A percentile compares a stretch with the other conserved stretches of the same genome.
phyloP scores from a whole-genome alignment of 495 filamentous ascomycete species.

The Pyrenula aspistea region DNA sequence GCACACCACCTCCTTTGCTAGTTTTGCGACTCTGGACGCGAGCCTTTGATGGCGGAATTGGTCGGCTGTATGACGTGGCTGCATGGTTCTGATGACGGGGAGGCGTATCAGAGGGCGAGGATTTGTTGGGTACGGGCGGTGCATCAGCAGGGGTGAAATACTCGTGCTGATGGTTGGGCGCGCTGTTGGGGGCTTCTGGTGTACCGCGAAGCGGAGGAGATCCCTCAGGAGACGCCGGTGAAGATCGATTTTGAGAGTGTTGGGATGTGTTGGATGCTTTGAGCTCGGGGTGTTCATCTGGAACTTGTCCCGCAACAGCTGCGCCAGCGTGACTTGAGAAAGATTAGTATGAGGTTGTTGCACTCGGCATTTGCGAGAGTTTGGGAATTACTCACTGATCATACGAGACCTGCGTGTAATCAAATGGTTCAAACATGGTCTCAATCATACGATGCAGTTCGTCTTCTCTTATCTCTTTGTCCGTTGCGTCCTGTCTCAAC shows the following conservation, averaged over 20 bases:
- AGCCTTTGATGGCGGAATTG: slow-evolving; percentile 14
- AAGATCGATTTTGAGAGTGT: not conserved
- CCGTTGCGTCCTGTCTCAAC: slow-evolving; percentile 86
- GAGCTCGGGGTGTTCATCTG: slow-evolving; percentile 16
- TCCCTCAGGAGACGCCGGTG: slow-evolving; percentile 11
- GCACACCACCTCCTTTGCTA: slow-evolving; percentile 73
- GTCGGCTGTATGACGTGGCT: slow-evolving; percentile 22
- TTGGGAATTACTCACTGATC: slow-evolving; percentile 34
- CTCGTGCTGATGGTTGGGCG: slow-evolving; percentile 3
- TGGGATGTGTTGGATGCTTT: not conserved
- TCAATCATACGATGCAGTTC: slow-evolving; percentile 92
- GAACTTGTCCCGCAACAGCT: slow-evolving; percentile 20
- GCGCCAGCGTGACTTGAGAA: slow-evolving; percentile 29
- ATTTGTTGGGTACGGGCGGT: slow-evolving; percentile 3
- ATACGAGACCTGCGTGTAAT: slow-evolving; percentile 72
- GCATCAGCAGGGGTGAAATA: slow-evolving; percentile 6
- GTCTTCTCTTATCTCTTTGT: slow-evolving; percentile 88
- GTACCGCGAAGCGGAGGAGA: slow-evolving; percentile 18
- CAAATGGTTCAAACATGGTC: slow-evolving; percentile 87
- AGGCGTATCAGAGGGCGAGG: slow-evolving; percentile 9
- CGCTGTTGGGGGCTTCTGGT: slow-evolving; percentile 18
- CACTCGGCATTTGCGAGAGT: not conserved
- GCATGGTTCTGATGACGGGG: slow-evolving; percentile 7
- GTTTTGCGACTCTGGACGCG: slow-evolving; percentile 40
- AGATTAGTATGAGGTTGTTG: slow-evolving; percentile 1